phyloP scores from a whole-genome alignment of 2,329 filamentous ascomycete genomes.

The Xylaria sp. region DNA sequence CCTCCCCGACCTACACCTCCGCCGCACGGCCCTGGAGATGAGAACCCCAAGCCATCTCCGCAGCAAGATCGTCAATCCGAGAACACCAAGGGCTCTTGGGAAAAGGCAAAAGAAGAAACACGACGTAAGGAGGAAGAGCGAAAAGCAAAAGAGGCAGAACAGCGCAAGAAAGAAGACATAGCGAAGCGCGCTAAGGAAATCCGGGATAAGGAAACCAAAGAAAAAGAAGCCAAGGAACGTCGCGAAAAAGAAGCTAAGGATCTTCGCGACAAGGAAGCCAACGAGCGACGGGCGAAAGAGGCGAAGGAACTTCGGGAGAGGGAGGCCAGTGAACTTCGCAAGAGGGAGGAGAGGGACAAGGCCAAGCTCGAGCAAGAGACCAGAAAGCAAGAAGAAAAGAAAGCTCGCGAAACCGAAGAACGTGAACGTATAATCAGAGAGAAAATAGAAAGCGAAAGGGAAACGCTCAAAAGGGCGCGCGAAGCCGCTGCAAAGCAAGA shows the following conservation, averaged over 20 bases:
- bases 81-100: slow-evolving; percentile 51
- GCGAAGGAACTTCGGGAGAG: slow-evolving; percentile 24
- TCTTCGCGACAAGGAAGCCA: slow-evolving; percentile 31
- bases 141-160: slow-evolving; percentile 55
- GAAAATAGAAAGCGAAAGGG: slow-evolving; percentile 30
- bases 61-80: slow-evolving; percentile 24
- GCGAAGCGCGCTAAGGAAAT: slow-evolving; percentile 49
- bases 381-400: slow-evolving; percentile 37
- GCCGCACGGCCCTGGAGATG: slow-evolving; percentile 24
- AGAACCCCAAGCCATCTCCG: slow-evolving; percentile 35
- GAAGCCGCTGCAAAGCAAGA: slow-evolving; percentile 32
- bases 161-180: slow-evolving; percentile 53
- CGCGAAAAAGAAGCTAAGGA: slow-evolving; percentile 37
- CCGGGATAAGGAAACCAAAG: slow-evolving; percentile 45
- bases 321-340: slow-evolving; percentile 30
- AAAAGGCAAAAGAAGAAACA: slow-evolving; percentile 64
- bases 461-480: slow-evolving; percentile 33
- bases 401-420: slow-evolving; percentile 35
- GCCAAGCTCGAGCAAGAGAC: slow-evolving; percentile 33
- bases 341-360: slow-evolving; percentile 33
- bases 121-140: slow-evolving; percentile 59
- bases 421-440: slow-evolving; percentile 13
- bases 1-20: slow-evolving; percentile 27
- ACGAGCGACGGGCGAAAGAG: slow-evolving; percentile 33
- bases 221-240: slow-evolving; percentile 30